Evolutionary conservation across 441 rosid genomes (phyloP), one percentile per base, ranked within the genome.

Genomic region (Geranium incanum): DNA sequence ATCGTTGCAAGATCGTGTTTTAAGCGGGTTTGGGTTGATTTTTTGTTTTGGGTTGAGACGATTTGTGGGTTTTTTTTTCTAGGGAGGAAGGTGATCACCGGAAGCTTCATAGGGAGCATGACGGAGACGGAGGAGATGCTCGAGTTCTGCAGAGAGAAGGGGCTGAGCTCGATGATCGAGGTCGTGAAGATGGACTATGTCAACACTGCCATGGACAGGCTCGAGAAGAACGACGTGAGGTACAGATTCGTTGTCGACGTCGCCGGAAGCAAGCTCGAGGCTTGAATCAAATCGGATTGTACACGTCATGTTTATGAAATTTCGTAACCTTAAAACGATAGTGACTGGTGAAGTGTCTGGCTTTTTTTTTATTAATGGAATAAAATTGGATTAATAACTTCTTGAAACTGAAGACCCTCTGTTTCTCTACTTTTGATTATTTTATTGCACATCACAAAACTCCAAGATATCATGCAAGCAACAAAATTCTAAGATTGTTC

Each of bases 51-150:
- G n/a, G 21, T 64, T 55, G 18, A 0, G 12, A 5, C 1, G 36
- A 19, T 55, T 55, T 18, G 67, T 13, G 7, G 28, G 52, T 4
- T 6, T 13, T 6, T 21, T 28, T 28, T 28, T 5, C 39, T 16
- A 93, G 97, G 85, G 84, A 86, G 93, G 70, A 86, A 84, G 78
- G 68, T 78, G 28, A 86, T 88, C 59, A 80, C 87, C 0, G 93
- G 90, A 68, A 86, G 87, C 68, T 88, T 88, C 11, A 80, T 88
- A 9, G 93, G 93, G 41, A 86, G 90, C 83, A 81, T 84, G n/a
- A 88, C 82, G 78, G 86, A 83, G 59, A 81, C 72, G 16, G 75
- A 79, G 78, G 83, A 84, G 18, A 79, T 81, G 86, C 82, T 84
- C 4, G 68, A 69, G 1, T 79, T 84, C 80, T 84, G 82, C 68